Evolutionary conservation across 352 stramenopile genomes (phyloP).

Genomic region (Phytophthora rubi): DNA sequence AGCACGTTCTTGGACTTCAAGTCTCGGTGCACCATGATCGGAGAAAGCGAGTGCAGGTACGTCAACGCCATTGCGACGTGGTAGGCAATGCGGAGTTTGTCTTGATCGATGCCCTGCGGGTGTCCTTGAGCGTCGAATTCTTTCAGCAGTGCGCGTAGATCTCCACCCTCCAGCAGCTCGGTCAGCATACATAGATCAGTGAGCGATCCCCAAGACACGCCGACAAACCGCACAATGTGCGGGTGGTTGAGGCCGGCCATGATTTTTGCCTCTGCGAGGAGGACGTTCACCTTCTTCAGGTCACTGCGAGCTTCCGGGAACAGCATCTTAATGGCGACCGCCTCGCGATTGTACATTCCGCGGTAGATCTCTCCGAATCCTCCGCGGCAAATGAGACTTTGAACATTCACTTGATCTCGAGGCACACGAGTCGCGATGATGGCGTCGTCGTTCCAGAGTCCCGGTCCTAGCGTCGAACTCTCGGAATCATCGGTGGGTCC

Average conservation of each 20-base stretch:
- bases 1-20: conserved; percentile 58
- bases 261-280: conserved; percentile 48
- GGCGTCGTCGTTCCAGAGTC: conserved; percentile 11
- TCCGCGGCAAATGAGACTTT: conserved; percentile 20
- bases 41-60: conserved; percentile 16
- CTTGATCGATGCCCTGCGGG: conserved; percentile 24
- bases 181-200: conserved; percentile 40
- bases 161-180: conserved; percentile 47
- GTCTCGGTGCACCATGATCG: conserved; percentile 42
- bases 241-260: conserved; percentile 52
- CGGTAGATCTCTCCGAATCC: conserved; percentile 51
- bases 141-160: conserved; percentile 36
- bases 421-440: conserved; percentile 20
- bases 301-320: conserved; percentile 25
- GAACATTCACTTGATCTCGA: conserved; percentile 9
- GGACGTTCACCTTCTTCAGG: conserved; percentile 45
- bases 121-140: conserved; percentile 14
- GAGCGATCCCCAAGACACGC: conserved; percentile 46
- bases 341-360: conserved; percentile 42
- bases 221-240: conserved; percentile 58
- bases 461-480: neutral
- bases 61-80: conserved; percentile 41
- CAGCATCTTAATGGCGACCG: conserved; percentile 54
- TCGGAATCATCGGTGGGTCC: conserved; percentile 9
- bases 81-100: conserved; percentile 40